A percentile compares a stretch with the other conserved stretches of the same genome.
These are phyloP conservation scores for Betula pendula DNA, from an alignment of 306 rosid genomes.

Conservation along the genomic window DNA sequence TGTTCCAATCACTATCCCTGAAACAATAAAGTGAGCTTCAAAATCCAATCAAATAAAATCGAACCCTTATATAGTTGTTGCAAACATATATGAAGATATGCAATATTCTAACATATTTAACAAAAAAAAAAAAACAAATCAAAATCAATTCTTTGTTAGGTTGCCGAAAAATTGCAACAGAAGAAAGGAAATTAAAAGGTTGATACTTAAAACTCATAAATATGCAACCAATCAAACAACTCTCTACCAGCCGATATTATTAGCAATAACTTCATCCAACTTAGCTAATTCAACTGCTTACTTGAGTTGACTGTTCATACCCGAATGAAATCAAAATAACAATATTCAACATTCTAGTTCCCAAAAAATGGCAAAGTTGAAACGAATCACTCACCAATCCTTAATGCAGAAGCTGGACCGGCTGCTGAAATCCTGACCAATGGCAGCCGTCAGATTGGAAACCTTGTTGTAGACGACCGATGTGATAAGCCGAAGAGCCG, in stretches of 20 bases:
- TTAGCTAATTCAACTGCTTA: background rate
- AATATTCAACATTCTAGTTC: background rate
- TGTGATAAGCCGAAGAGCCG: constrained; percentile 64
- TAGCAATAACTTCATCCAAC: background rate
- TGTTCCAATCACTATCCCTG: constrained; percentile 90
- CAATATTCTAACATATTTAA: background rate
- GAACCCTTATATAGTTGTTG: background rate
- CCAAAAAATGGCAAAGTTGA: background rate
- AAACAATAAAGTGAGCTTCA: constrained; percentile 30
- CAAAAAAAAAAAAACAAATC: background rate
- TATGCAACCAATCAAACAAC: background rate
- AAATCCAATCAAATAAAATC: constrained; percentile 9
- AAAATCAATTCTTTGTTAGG: background rate
- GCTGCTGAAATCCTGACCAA: constrained; percentile 48
- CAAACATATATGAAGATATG: background rate
- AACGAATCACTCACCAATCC: constrained; percentile 56
- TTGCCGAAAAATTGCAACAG: background rate
- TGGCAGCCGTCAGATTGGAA: constrained; percentile 63
- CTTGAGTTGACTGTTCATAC: background rate
- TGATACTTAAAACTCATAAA: background rate
- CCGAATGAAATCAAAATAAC: background rate
- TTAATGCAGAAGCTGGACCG: constrained; percentile 74
- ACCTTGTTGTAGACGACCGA: constrained; percentile 54
- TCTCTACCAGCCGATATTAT: background rate
- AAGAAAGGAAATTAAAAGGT: background rate